Evolutionary conservation across 2,329 filamentous ascomycete genomes (phyloP), one percentile per base, ranked within the genome.

Genomic region (Penicillium sclerotigenum): DNA sequence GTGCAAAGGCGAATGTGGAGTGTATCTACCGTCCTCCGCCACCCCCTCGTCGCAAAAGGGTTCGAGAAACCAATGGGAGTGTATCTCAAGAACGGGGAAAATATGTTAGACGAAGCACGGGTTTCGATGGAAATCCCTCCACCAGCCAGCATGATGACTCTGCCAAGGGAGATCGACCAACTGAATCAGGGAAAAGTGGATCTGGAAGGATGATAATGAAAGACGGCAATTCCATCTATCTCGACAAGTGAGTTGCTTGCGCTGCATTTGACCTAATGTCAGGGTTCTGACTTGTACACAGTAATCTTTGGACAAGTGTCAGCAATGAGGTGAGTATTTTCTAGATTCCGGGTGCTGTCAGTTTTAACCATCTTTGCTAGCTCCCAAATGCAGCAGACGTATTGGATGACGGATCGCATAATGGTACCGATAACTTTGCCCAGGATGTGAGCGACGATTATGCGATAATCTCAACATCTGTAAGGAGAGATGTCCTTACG

Each of bases 1-100:
- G 79, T 51, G 54, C 65, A 37, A 80, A 75, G 56, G 67, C 75
- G 2, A 59, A 64, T 18, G 65, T 64, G 18, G 65, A 73, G 57
- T 78, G 76, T 58, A 64, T 68, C 24, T 77, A 69, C 42, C 63
- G 63, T 4, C 55, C 68, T 31, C 69, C 71, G 13, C 59, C 54
- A 6, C 62, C 62, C 2, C 58, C 63, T 45, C 59, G 62, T 37
- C 63, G 70, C 38, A 70, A 68, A 61, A 68, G 66, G 51, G 55
- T 51, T 22, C 50, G 42, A 31, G 58, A 54, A 42, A 36, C 22
- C n/a, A 54, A 47, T 33, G 48, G 29, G 18, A 48, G 36, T 40
- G 50, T 57, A 33, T 54, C 50, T 20, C 51, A 47, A 28, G 56
- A 53, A 52, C 56, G 50, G 37, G 57, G 42, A 14, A 63, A 60